phyloP scores from a whole-genome alignment of 768 basidiomycete species.

The Boletus sp. region DNA sequence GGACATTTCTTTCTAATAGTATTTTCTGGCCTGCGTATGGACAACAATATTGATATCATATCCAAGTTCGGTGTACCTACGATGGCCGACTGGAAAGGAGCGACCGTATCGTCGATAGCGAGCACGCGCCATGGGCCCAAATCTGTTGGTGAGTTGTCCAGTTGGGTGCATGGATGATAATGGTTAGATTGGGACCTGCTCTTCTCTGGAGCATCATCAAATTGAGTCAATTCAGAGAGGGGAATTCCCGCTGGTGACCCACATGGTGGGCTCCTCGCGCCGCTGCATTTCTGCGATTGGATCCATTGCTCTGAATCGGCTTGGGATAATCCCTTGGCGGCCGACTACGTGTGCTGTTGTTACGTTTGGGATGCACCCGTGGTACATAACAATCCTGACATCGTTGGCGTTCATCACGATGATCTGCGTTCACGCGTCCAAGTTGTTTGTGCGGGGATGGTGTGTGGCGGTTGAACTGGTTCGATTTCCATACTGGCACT shows the following conservation, averaged over 20 bases:
- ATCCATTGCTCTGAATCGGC: background rate
- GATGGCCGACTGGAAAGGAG: background rate
- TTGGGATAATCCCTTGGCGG: background rate
- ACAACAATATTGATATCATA: background rate
- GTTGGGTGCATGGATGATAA: background rate
- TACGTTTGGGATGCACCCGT: background rate
- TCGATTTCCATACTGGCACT: slow-evolving; percentile 7
- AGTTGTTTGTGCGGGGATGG: background rate
- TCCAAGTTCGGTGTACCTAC: background rate
- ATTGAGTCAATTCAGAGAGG: background rate
- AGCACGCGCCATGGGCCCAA: background rate
- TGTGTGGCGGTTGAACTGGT: slow-evolving; percentile 10
- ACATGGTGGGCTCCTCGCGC: background rate
- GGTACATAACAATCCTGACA: background rate
- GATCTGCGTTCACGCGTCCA: background rate
- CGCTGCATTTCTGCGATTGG: background rate
- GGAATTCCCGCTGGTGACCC: background rate
- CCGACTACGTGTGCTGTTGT: background rate
- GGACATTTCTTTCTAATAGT: background rate
- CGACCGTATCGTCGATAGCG: background rate
- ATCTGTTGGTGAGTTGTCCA: background rate
- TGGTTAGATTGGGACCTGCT: background rate
- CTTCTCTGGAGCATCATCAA: background rate
- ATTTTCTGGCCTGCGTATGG: background rate
- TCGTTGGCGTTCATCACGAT: background rate